Evolutionary conservation across 352 stramenopile genomes (phyloP), one percentile per base, ranked within the genome.

Genomic region (Phytophthora fragariae): DNA sequence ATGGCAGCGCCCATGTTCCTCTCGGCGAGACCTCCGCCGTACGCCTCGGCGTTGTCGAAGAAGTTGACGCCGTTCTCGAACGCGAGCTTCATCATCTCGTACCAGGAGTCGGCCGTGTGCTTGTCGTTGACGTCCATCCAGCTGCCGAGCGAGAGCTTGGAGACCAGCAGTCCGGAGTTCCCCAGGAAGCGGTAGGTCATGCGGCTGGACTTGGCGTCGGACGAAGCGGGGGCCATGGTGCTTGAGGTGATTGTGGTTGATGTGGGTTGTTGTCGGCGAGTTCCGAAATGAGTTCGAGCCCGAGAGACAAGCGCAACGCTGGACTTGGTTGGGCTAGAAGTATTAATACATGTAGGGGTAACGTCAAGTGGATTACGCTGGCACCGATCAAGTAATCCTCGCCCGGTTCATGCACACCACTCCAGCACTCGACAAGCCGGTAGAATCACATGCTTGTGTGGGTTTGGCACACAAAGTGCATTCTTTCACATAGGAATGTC

Each of bases 21-120:
- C 64, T 82, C 72, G 5, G 68, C 55, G 7, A 74, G 50, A 35
- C 79, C 76, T 21, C 50, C 57, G 2, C 53, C 62, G 33, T 86
- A 88, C 14, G 56, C 47, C 54, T 82, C 79, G 0, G 79, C 79
- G 27, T 80, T 88, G 70, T 85, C 81, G 46, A 88, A 76, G 12
- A 88, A 74, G 70, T 87, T 88, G 68, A 88, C 65, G 21, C 79
- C 81, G 44, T 73, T 55, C 27, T 86, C 33, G 57, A 76, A 80
- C 8, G 17, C 17, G 6, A 57, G 27, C 21, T 24, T 46, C 65
- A 81, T 76, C 56, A 81, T 61, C 14, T 74, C 68, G 65, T 83
- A 86, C 37, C 59, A 73, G 10, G 56, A 35, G 12, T 79, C 68
- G 6, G 67, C 37, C 21, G 62, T 76, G 49, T 73, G 72, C 29